Percentiles rank a stretch among this genome's conserved stretches.
Conservation (phyloP, 1,284 basidiomycete species). For the Irpex lacteus region DNA sequence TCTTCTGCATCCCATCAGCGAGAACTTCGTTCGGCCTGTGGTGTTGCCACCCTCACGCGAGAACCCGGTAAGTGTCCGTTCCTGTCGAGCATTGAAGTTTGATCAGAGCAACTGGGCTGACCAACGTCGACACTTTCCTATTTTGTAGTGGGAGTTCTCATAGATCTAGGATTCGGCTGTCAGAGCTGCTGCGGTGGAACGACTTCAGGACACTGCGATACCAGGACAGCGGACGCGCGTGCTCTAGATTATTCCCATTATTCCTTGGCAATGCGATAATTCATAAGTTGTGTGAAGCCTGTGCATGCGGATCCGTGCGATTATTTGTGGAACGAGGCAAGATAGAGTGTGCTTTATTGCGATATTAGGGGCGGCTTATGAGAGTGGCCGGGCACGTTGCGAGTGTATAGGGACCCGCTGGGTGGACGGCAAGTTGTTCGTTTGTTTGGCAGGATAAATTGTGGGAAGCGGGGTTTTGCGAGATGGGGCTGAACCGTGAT, state of each 20-base stretch:
- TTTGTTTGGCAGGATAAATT: background rate
- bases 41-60: conserved; percentile 22
- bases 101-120: conserved; percentile 1
- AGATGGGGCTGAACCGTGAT: background rate
- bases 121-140: conserved; percentile 7
- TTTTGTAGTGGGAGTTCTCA: conserved; percentile 15
- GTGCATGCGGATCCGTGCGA: background rate
- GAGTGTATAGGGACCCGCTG: background rate
- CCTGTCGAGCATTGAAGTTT: background rate
- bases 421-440: background rate
- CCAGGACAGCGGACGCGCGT: background rate
- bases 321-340: background rate
- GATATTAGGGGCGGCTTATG: background rate
- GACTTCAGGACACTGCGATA: background rate
- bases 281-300: background rate
- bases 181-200: background rate
- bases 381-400: background rate
- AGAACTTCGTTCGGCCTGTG: conserved; percentile 23
- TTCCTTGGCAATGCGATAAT: background rate
- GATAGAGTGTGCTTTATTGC: background rate
- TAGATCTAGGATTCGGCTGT: conserved; percentile 4
- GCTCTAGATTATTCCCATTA: background rate
- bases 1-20: conserved; percentile 13
- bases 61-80: conserved; percentile 17
- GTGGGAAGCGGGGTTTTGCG: background rate